These are phyloP conservation scores for Nematodospora valgi DNA, from an alignment of 805 yeast genomes.

Conservation along the genomic window DNA sequence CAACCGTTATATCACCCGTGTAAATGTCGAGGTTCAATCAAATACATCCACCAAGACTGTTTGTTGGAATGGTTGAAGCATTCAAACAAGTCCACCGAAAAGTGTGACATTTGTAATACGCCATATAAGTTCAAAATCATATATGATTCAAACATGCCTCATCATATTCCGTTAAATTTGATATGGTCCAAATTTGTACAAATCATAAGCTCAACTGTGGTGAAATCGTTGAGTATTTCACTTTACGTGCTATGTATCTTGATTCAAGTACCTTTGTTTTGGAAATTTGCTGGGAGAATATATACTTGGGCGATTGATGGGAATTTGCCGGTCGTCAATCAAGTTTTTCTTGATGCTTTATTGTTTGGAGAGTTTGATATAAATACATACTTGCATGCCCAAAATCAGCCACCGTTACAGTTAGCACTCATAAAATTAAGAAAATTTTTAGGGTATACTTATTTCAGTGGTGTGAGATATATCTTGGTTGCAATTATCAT, in stretches of 20 bases:
- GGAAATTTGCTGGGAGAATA: constrained; percentile 52
- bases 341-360: constrained; percentile 27
- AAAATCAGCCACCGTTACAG: constrained; percentile 6
- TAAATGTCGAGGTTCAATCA: constrained; percentile 89
- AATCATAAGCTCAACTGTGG: constrained; percentile 11
- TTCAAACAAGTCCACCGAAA: constrained; percentile 51
- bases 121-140: constrained; percentile 66
- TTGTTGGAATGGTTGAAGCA: constrained; percentile 82
- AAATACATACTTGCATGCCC: constrained; percentile 4
- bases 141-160: constrained; percentile 65
- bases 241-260: constrained; percentile 41
- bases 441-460: constrained; percentile 29
- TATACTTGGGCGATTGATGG: constrained; percentile 58
- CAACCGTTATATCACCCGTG: constrained; percentile 91
- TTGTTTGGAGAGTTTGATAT: constrained; percentile 35
- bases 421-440: constrained; percentile 16
- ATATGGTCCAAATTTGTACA: constrained; percentile 39
- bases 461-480: constrained; percentile 36
- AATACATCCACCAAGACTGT: constrained; percentile 91
- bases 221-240: constrained; percentile 20
- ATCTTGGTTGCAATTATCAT: constrained; percentile 38
- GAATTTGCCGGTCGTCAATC: constrained; percentile 35
- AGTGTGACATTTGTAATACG: constrained; percentile 87
- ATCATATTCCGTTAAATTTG: constrained; percentile 51
- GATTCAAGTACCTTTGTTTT: constrained; percentile 55